Evolutionary conservation across 768 basidiomycete genomes (phyloP).

Genomic region (Chalciporus pseudorubinellus): DNA sequence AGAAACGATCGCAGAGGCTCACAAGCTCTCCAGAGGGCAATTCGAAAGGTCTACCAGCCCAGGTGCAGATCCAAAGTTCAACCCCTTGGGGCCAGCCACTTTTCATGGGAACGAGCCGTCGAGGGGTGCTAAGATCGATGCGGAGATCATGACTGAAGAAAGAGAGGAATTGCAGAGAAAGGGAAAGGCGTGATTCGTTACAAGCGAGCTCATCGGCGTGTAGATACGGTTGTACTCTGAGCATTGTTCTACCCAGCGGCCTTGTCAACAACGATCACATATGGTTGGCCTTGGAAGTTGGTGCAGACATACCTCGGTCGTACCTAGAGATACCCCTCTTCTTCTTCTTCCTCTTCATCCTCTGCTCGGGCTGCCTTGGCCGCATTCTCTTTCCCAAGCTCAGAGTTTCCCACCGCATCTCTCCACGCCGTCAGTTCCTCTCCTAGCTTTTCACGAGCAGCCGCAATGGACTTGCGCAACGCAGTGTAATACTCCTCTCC

Average conservation of each 20-base stretch:
- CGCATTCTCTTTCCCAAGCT: slow-evolving; percentile 57
- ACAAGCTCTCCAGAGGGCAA: slow-evolving; percentile 28
- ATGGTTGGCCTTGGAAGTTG: not conserved
- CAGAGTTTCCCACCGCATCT: slow-evolving; percentile 65
- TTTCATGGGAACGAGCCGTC: slow-evolving; percentile 58
- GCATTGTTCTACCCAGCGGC: not conserved
- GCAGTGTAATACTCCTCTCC: slow-evolving; percentile 44
- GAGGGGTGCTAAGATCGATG: slow-evolving; percentile 56
- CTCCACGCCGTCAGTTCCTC: slow-evolving; percentile 73
- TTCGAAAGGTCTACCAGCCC: slow-evolving; percentile 31
- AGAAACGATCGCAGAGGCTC: slow-evolving; percentile 36
- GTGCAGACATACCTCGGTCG: not conserved
- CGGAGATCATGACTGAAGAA: slow-evolving; percentile 52
- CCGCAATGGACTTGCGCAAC: slow-evolving; percentile 47
- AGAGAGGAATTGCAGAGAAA: slow-evolving; percentile 46
- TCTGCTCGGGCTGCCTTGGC: slow-evolving; percentile 42
- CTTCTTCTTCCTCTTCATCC: slow-evolving; percentile 47
- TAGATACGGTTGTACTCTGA: not conserved
- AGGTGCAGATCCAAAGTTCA: slow-evolving; percentile 32
- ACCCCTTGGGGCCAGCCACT: slow-evolving; percentile 50
- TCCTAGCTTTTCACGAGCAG: slow-evolving; percentile 55
- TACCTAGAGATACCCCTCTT: slow-evolving; percentile 20
- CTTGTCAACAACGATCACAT: too few relatives aligned
- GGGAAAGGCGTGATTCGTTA: slow-evolving; percentile 30
- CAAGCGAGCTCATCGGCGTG: not conserved